A percentile compares a stretch with the other conserved stretches of the same genome.
phyloP scores from a whole-genome alignment of 164 flowering plant genomes.

The grape (Vitis vinifera) region DNA sequence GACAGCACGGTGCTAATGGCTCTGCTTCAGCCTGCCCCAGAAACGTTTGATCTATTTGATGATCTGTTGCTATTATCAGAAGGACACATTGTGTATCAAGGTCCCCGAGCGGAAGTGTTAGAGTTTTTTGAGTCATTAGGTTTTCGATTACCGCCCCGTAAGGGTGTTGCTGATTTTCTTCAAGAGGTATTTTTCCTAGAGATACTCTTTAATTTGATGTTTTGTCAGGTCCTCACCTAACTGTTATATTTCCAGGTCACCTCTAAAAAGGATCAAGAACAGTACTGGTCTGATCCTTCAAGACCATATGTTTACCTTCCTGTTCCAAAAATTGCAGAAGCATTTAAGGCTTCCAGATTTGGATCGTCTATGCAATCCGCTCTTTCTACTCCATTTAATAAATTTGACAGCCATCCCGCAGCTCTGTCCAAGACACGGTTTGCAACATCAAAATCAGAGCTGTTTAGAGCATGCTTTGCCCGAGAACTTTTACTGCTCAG shows the following conservation, averaged over 20 bases:
- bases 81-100: constrained; percentile 80
- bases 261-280: constrained; percentile 86
- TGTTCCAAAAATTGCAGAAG: constrained; percentile 65
- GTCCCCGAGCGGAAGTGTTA: constrained; percentile 67
- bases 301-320: constrained; percentile 64
- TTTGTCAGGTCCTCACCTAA: neutral
- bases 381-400: constrained; percentile 54
- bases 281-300: constrained; percentile 83
- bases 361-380: constrained; percentile 43
- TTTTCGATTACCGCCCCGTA: constrained; percentile 72
- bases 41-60: constrained; percentile 91
- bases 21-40: constrained; percentile 96
- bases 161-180: constrained; percentile 92
- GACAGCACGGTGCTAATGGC: constrained; percentile 83
- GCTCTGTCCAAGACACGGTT: constrained; percentile 58
- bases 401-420: constrained; percentile 45
- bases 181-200: constrained; percentile 66
- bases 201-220: neutral
- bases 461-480: constrained; percentile 55
- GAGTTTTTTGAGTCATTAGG: constrained; percentile 86
- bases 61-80: constrained; percentile 79
- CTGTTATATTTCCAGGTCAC: constrained; percentile 59
- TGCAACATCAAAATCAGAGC: constrained; percentile 59
- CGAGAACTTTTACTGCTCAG: constrained; percentile 64
- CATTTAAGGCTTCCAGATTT: constrained; percentile 54